These are phyloP conservation scores for Oryza punctata DNA, from an alignment of 176 grass and related monocot genomes.

Conservation along the genomic window DNA sequence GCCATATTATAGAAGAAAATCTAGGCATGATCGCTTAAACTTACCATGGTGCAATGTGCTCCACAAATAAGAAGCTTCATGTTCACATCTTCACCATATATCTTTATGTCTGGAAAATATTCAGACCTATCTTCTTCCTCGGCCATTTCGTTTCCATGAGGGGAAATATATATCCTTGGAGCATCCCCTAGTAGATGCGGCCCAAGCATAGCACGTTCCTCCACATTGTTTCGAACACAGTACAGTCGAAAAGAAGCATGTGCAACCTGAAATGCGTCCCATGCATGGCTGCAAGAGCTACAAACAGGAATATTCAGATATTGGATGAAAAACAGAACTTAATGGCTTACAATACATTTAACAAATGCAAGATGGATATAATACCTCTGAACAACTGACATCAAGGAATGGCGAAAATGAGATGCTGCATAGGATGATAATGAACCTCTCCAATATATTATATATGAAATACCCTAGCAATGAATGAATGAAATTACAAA, in stretches of 20 bases:
- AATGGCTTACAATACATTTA: background rate
- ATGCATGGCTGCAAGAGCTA: slow-evolving; percentile 74
- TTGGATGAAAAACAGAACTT: slow-evolving; percentile 35
- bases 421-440: slow-evolving; percentile 67
- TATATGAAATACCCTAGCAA: slow-evolving; percentile 51
- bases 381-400: slow-evolving; percentile 74
- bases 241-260: slow-evolving; percentile 69
- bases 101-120: slow-evolving; percentile 49
- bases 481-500: background rate
- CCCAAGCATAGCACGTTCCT: slow-evolving; percentile 41
- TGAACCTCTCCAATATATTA: slow-evolving; percentile 69
- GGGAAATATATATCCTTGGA: slow-evolving; percentile 54
- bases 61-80: slow-evolving; percentile 69
- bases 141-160: slow-evolving; percentile 31
- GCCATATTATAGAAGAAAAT: slow-evolving; percentile 6
- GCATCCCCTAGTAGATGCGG: slow-evolving; percentile 64
- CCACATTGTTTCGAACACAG: slow-evolving; percentile 50
- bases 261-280: slow-evolving; percentile 85
- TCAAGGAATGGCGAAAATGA: slow-evolving; percentile 66
- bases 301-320: slow-evolving; percentile 32
- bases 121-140: slow-evolving; percentile 50
- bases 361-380: background rate
- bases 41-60: slow-evolving; percentile 56
- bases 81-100: slow-evolving; percentile 59
- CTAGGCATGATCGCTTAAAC: background rate